phyloP scores from a whole-genome alignment of 108 stramenopile genomes.

The Fragilaria radians region DNA sequence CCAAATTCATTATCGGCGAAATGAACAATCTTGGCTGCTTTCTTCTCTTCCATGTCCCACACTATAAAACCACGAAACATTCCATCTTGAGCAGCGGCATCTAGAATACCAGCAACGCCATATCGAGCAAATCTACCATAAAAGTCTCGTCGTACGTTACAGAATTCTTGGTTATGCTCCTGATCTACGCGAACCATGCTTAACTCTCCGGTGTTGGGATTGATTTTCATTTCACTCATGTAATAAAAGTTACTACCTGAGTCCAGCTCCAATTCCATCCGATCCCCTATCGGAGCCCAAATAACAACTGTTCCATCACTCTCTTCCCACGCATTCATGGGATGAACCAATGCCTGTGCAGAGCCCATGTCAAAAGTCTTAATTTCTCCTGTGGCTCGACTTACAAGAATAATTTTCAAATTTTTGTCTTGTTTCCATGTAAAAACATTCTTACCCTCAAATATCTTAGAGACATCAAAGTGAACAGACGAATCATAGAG shows the following conservation, averaged over 20 bases:
- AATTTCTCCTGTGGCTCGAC: background rate
- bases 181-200: background rate
- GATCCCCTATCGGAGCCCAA: constrained; percentile 28
- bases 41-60: background rate
- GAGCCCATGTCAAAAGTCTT: constrained; percentile 31
- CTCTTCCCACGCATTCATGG: constrained; percentile 43
- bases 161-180: background rate
- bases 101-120: background rate
- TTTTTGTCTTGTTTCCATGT: background rate
- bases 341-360: constrained; percentile 30
- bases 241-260: constrained; percentile 21
- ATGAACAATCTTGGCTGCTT: background rate
- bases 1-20: constrained; percentile 2
- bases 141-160: background rate
- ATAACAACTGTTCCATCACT: constrained; percentile 24
- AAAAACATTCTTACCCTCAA: background rate
- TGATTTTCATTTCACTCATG: constrained; percentile 24
- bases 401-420: background rate
- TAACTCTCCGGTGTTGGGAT: background rate
- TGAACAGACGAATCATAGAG: constrained; percentile 40
- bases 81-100: background rate
- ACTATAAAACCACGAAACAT: constrained; percentile 2
- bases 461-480: constrained; percentile 11
- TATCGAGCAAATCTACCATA: background rate
- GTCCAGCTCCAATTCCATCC: constrained; percentile 24